phyloP scores from a whole-genome alignment of 2,329 filamentous ascomycete genomes.

The Dothidotthia symphoricarpi region DNA sequence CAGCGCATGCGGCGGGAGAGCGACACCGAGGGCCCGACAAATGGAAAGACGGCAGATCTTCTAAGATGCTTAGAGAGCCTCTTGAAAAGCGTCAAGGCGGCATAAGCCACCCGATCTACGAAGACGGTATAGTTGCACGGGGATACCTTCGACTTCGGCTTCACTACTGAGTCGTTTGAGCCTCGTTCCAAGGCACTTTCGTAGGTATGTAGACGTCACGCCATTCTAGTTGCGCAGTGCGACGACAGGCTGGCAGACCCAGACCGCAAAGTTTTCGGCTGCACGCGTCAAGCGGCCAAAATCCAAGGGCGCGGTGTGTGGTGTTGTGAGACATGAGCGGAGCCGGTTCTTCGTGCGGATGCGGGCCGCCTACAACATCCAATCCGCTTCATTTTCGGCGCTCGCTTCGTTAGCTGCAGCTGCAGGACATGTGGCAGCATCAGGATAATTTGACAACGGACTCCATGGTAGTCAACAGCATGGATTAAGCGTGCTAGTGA shows the following conservation, averaged over 20 bases:
- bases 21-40: constrained; percentile 12
- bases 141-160: constrained; percentile 13
- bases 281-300: constrained; percentile 23
- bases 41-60: constrained; percentile 21
- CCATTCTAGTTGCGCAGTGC: constrained; percentile 25
- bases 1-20: constrained; percentile 34
- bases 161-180: constrained; percentile 6
- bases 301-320: constrained; percentile 14
- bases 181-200: constrained; percentile 2
- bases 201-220: constrained; percentile 16
- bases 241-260: constrained; percentile 26
- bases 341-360: constrained; percentile 24
- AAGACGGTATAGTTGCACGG: constrained; percentile 6
- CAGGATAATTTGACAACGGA: constrained; percentile 35
- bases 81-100: constrained; percentile 14
- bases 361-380: constrained; percentile 29
- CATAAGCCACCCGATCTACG: constrained; percentile 6
- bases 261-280: constrained; percentile 25
- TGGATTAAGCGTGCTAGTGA: constrained; percentile 35
- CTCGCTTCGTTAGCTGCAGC: constrained; percentile 41
- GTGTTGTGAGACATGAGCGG: constrained; percentile 33
- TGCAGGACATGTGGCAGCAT: constrained; percentile 43
- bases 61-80: constrained; percentile 13
- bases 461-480: constrained; percentile 37
- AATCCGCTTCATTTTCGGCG: constrained; percentile 28